Percentiles rank a stretch among this genome's conserved stretches.
phyloP scores from a whole-genome alignment of 352 stramenopile genomes.

The Globisporangium abappressorium region DNA sequence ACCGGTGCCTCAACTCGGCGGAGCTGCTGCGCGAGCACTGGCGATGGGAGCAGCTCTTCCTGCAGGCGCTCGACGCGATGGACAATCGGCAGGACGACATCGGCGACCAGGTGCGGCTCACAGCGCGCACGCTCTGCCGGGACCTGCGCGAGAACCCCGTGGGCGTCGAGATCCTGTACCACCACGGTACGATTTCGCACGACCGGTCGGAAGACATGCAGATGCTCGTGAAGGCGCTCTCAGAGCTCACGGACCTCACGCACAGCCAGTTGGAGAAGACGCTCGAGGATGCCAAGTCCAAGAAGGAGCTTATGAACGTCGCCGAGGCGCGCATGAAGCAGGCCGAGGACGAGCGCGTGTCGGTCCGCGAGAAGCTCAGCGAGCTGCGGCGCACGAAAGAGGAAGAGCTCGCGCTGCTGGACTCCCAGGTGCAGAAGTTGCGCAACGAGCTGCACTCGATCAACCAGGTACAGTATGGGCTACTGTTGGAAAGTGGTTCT shows the following conservation, averaged over 20 bases:
- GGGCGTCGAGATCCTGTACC: constrained; percentile 71
- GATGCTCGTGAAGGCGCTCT: constrained; percentile 71
- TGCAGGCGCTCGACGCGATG: constrained; percentile 56
- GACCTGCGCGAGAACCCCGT: constrained; percentile 72
- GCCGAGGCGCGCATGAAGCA: constrained; percentile 79
- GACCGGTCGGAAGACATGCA: constrained; percentile 67
- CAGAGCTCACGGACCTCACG: constrained; percentile 78
- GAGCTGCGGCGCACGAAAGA: constrained; percentile 80
- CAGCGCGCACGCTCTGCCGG: constrained; percentile 60
- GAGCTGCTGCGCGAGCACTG: constrained; percentile 72
- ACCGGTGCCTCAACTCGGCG: constrained; percentile 53
- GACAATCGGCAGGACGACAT: constrained; percentile 67
- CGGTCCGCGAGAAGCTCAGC: constrained; percentile 73
- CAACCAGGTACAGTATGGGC: constrained; percentile 41
- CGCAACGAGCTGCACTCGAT: constrained; percentile 70
- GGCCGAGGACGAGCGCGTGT: constrained; percentile 71
- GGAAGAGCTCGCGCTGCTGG: constrained; percentile 75
- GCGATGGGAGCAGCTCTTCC: constrained; percentile 74
- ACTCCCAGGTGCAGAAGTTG: constrained; percentile 81
- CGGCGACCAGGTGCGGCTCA: constrained; percentile 69
- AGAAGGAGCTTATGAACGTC: constrained; percentile 75
- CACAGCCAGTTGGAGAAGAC: constrained; percentile 79
- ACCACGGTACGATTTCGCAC: constrained; percentile 49
- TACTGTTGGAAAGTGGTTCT: not conserved
- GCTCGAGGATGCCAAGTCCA: constrained; percentile 82